Base-by-base conservation (phyloP, 805 yeast genomes). In the Schwanniomyces vanrijiae region DNA sequence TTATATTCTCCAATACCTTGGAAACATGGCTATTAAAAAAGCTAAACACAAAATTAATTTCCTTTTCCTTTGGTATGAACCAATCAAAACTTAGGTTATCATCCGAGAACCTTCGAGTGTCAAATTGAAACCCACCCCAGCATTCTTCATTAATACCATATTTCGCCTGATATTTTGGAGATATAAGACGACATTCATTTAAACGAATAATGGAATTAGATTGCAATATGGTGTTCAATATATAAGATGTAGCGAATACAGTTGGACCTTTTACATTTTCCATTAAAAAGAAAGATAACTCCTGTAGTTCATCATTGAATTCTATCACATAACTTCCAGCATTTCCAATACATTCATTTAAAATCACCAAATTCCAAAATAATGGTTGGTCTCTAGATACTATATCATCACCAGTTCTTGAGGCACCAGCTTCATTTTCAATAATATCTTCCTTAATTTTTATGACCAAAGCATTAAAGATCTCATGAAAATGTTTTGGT, bases 391-490 rank as follows among this genome's bases (percentile, higher is more conserved):
- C 98, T 37, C 90, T 76, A n/a, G 88, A 88, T 22, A 83, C 73
- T 21, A 86, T 73, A 25, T 86, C 91, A 5, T 77, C 70, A 0
- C 85, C 81, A 4, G 81, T 77, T 61, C 96, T 77, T 0, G 83
- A 70, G 0, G 78, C 66, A 3, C 97, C 98, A 0, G 97, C 97
- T 2, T 82, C 86, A 52, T 91, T 87, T 53, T 84, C 88, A 9
- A 69, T 69, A 18, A 92, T 73, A 59, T 92, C 96, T 28, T 76
- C 81, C 31, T 73, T 69, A 21, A 91, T 82, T 44, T 76, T 76
- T 4, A 71, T 71, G 41, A 76, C 66, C 16, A 86, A 64, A n/a
- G 72, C 56, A 0, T 69, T 62, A 31, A 78, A 73, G 22, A 81
- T 61, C 38, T 62, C 64, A 1, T 73, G 66, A 50, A 83, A 77